A percentile compares a stretch with the other conserved stretches of the same genome.
These are phyloP conservation scores for Aspergillus neotritici DNA, from an alignment of 2,329 filamentous ascomycete species.

Conservation along the genomic window DNA sequence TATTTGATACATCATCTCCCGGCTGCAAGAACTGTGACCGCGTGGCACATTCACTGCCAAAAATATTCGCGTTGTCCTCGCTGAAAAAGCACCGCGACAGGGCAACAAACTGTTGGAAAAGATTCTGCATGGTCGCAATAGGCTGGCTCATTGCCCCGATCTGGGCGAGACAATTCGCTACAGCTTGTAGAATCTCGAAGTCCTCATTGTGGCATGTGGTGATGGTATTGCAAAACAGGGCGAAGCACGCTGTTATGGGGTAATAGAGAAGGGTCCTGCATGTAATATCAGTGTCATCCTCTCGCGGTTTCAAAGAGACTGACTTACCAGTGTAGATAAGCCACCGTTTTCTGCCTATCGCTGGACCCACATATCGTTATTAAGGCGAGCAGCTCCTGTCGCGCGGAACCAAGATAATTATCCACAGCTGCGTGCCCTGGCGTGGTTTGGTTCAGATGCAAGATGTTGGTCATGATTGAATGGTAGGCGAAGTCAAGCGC, in stretches of 20 bases:
- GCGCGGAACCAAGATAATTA: slow-evolving; percentile 15
- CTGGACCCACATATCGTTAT: slow-evolving; percentile 14
- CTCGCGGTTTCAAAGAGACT: neutral
- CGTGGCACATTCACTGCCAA: no score
- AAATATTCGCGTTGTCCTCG: no score
- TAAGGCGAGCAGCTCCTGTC: slow-evolving; percentile 15
- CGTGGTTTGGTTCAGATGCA: slow-evolving; percentile 12
- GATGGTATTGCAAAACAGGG: slow-evolving; percentile 19
- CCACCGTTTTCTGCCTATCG: slow-evolving; percentile 12
- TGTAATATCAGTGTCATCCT: neutral
- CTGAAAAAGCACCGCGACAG: slow-evolving; percentile 11
- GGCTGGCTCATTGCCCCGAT: slow-evolving; percentile 12
- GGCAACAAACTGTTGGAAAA: slow-evolving; percentile 14
- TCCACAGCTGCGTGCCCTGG: slow-evolving; percentile 1
- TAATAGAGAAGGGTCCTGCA: slow-evolving; percentile 18
- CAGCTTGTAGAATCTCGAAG: slow-evolving; percentile 15
- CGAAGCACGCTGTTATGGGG: slow-evolving; percentile 19
- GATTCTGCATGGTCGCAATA: slow-evolving; percentile 11
- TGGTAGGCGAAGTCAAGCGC: slow-evolving; percentile 17
- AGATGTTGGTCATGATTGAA: slow-evolving; percentile 16
- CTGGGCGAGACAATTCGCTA: slow-evolving; percentile 11
- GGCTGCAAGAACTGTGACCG: no score
- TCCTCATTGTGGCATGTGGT: slow-evolving; percentile 15
- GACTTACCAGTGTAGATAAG: slow-evolving; percentile 16
- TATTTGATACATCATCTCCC: no score